Evolutionary conservation across 805 yeast species (phyloP), one percentile per base, ranked within the genome.

Genomic region (Zygosaccharomyces gambellarensis): DNA sequence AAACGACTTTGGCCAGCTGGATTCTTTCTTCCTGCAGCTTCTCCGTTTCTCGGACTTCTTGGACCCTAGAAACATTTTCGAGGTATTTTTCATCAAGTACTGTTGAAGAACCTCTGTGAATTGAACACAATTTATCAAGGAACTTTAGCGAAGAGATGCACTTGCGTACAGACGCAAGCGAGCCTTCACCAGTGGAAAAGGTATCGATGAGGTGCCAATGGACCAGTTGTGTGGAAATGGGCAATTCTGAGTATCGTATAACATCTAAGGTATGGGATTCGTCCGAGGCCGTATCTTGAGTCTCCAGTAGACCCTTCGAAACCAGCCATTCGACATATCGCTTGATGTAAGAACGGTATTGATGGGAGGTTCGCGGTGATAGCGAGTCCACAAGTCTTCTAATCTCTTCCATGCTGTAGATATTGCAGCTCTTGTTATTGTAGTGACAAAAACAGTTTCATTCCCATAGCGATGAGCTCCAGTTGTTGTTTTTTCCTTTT

Each of bases 291-390:
- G 42, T 11, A 41, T 29, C 23, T 48, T 43, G 2, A 34, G 36
- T 25, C 31, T 36, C 44, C 14, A 57, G 30, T 5, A 60, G 34
- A 4, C 52, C 46, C n/a, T 49, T 52, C 12, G 45, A 50, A 17
- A 49, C 47, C 36, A 61, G 58, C 69, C 69, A 65, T 30, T 57
- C 52, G 10, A 62, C 56, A 51, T 59, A 65, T 36, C 58, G 60
- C 11, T 60, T 50, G 39, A 60, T 55, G 49, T 60, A 62, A 22
- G 62, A 54, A 48, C 59, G 60, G 51, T 62, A 65, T 50, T 63
- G 64, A 46, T 60, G 61, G 7, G 61, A 55, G 5, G 64, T 58
- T 30, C 61, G 55, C 30, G 65, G 60, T 1, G 65, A 52, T 29
- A 62, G 38, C 3, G 65, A 47, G 14, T 60, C 61, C 1, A 58